Percentiles rank a stretch among this genome's conserved stretches.
Conservation (phyloP, 257 asterid genomes). For the Solanum medicagineum region DNA sequence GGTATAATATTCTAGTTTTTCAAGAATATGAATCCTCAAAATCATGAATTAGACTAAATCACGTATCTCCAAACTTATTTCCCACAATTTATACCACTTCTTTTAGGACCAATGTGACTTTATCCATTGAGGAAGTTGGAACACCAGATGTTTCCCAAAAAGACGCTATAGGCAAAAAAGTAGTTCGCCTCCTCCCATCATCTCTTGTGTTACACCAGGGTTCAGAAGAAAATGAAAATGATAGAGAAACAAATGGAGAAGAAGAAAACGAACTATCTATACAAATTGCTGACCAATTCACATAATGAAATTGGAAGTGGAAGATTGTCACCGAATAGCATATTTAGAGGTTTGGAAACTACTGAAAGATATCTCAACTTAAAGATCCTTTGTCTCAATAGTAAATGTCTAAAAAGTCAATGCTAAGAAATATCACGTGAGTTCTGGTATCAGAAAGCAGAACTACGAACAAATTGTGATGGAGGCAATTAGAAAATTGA, state of each 20-base stretch:
- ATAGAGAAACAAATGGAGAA: neutral
- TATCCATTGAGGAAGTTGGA: neutral
- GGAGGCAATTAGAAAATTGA: neutral
- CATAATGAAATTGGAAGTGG: neutral
- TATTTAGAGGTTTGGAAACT: neutral
- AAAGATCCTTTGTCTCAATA: neutral
- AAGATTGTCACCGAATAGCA: neutral
- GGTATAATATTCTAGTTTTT: neutral
- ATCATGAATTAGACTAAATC: neutral
- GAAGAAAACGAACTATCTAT: neutral
- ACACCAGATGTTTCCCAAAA: neutral
- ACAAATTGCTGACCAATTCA: neutral
- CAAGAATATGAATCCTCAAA: neutral
- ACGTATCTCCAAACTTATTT: neutral
- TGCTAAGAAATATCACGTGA: neutral
- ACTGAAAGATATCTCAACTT: neutral
- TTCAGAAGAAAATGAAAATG: neutral
- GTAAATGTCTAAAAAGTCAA: neutral
- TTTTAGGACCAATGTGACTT: neutral
- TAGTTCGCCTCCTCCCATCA: neutral
- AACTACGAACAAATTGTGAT: neutral
- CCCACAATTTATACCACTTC: neutral
- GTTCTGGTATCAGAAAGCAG: neutral
- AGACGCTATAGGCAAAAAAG: neutral
- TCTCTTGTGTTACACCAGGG: neutral